phyloP scores from a whole-genome alignment of 2,329 filamentous ascomycete species.

The Apiospora saccharicola region DNA sequence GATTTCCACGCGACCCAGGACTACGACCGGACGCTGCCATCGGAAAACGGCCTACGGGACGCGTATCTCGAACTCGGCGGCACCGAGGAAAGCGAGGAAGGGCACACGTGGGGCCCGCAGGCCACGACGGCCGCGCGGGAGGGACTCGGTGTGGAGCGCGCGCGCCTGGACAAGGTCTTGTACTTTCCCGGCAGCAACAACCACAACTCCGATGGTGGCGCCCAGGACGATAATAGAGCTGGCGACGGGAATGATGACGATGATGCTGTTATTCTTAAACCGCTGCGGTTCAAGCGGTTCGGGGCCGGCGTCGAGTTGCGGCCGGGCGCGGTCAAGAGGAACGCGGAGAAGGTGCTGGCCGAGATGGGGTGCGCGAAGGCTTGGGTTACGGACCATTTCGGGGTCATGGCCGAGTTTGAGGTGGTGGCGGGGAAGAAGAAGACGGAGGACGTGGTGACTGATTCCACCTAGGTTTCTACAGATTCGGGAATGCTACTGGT shows the following conservation, averaged over 20 bases:
- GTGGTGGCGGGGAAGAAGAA: not conserved
- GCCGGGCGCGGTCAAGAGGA: conserved; percentile 32
- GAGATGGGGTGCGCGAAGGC: conserved; percentile 45
- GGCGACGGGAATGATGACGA: too few species aligned
- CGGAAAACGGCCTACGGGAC: conserved; percentile 48
- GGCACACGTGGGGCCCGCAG: conserved; percentile 65
- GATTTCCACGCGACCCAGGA: conserved; percentile 64
- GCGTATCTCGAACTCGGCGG: conserved; percentile 59
- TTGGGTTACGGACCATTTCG: conserved; percentile 59
- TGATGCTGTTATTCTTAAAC: conserved; percentile 22
- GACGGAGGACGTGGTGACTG: too few species aligned
- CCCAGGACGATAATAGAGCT: too few species aligned
- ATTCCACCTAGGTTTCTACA: too few species aligned
- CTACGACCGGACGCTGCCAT: conserved; percentile 47
- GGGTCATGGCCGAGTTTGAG: conserved; percentile 45
- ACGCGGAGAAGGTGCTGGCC: not conserved
- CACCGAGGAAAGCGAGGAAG: conserved; percentile 53
- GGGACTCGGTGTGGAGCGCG: conserved; percentile 20
- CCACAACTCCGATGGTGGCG: too few species aligned
- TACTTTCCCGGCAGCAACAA: conserved; percentile 41
- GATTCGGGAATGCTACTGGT: too few species aligned
- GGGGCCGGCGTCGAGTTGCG: conserved; percentile 52
- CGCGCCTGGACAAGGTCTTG: conserved; percentile 59
- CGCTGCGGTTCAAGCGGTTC: conserved; percentile 51
- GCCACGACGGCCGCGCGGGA: conserved; percentile 45